Evolutionary conservation across 2,329 filamentous ascomycete species (phyloP).

Genomic region (Niveomyces coronatus): DNA sequence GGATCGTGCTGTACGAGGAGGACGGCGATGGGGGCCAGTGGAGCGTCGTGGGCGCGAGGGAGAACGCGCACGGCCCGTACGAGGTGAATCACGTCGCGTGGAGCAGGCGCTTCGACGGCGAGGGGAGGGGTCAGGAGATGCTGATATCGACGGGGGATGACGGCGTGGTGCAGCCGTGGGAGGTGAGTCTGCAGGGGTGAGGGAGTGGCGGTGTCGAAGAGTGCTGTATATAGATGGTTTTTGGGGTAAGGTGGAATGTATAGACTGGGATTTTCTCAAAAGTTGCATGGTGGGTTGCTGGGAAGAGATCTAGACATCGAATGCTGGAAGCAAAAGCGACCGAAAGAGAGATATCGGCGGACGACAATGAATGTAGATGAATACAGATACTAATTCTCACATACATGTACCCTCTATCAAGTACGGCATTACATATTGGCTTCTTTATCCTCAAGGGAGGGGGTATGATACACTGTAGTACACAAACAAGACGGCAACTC

Average conservation of each 20-base stretch:
- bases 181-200: constrained; percentile 30
- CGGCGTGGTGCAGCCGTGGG: constrained; percentile 78
- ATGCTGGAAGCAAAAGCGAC: no score
- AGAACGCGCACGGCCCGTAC: constrained; percentile 78
- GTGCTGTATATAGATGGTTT: background rate
- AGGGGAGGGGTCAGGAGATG: constrained; percentile 62
- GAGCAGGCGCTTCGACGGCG: constrained; percentile 68
- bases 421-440: constrained; percentile 14
- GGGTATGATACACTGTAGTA: constrained; percentile 24
- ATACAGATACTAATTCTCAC: constrained; percentile 8
- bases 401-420: constrained; percentile 15
- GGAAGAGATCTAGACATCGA: no score
- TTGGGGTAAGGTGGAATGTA: background rate
- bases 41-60: constrained; percentile 57
- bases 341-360: no score
- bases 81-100: constrained; percentile 90
- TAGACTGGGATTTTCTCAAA: no score
- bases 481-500: constrained; percentile 19
- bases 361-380: no score
- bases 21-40: constrained; percentile 34
- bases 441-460: constrained; percentile 17
- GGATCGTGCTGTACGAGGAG: constrained; percentile 71
- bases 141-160: constrained; percentile 88
- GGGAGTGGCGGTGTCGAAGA: background rate
- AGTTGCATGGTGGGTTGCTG: no score